These are phyloP conservation scores for Populus ilicifolia DNA, from an alignment of 345 rosid species.

Conservation along the genomic window DNA sequence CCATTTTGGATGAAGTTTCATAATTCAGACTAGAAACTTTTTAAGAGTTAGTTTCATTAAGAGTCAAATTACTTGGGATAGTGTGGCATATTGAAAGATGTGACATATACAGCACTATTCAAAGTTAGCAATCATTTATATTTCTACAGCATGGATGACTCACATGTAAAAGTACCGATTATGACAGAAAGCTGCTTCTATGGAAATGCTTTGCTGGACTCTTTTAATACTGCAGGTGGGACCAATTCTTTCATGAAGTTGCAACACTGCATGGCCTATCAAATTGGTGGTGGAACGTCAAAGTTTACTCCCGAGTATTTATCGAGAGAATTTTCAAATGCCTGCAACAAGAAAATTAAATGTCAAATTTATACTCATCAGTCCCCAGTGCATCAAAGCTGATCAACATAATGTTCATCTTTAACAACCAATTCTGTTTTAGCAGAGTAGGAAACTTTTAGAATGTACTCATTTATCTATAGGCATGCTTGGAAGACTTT, in stretches of 20 bases:
- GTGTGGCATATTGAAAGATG: slow-evolving; percentile 19
- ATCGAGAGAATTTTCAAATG: slow-evolving; percentile 56
- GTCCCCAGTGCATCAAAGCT: slow-evolving; percentile 10
- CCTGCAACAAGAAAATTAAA: slow-evolving; percentile 42
- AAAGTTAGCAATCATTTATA: slow-evolving; percentile 37
- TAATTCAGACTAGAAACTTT: not conserved
- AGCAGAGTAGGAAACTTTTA: slow-evolving; percentile 9
- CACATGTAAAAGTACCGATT: slow-evolving; percentile 35
- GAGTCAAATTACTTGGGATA: slow-evolving; percentile 7
- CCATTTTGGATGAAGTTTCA: not conserved
- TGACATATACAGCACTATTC: slow-evolving; percentile 25
- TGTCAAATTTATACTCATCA: not conserved
- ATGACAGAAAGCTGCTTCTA: slow-evolving; percentile 38
- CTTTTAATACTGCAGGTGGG: slow-evolving; percentile 21
- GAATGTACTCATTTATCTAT: slow-evolving; percentile 12
- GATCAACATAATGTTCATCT: not conserved
- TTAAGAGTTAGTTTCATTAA: not conserved
- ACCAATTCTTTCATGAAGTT: slow-evolving; percentile 26
- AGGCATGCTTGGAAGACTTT: slow-evolving; percentile 14
- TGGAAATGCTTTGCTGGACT: slow-evolving; percentile 26
- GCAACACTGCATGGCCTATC: slow-evolving; percentile 25
- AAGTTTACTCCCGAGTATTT: slow-evolving; percentile 55
- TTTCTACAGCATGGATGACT: slow-evolving; percentile 42
- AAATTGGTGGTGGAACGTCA: slow-evolving; percentile 20
- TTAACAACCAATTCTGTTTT: slow-evolving; percentile 7